Conservation (phyloP, 495 filamentous ascomycete species). For the Tuber microsphaerosporum region DNA sequence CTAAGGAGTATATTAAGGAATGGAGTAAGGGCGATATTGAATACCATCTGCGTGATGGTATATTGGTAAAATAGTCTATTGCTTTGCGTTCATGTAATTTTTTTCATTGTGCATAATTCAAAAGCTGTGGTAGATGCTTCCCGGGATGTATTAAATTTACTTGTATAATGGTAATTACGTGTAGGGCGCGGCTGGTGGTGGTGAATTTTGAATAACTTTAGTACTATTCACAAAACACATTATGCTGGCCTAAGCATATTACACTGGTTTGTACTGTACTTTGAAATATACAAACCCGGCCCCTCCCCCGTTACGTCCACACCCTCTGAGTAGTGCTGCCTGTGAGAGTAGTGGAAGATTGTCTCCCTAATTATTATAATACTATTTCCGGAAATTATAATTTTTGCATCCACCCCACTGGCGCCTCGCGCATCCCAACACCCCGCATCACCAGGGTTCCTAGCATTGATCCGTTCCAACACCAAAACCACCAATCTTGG, state of each 20-base stretch:
- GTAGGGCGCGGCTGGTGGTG: too few relatives aligned
- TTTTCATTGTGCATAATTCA: slow-evolving; percentile 7
- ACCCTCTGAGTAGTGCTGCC: too few relatives aligned
- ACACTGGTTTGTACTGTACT: too few relatives aligned
- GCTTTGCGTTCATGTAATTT: neutral
- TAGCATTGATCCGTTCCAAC: neutral
- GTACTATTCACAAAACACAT: too few relatives aligned
- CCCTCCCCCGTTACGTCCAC: too few relatives aligned
- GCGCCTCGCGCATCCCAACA: neutral
- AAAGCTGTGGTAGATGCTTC: neutral
- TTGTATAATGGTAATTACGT: too few relatives aligned
- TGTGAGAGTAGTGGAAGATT: neutral
- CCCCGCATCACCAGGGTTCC: neutral
- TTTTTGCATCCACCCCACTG: neutral
- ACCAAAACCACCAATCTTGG: neutral
- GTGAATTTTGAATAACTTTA: too few relatives aligned
- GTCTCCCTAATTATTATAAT: neutral
- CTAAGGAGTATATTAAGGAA: slow-evolving; percentile 34
- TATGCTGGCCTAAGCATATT: too few relatives aligned
- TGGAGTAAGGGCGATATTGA: slow-evolving; percentile 36
- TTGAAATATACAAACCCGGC: too few relatives aligned
- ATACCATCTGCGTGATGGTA: slow-evolving; percentile 17
- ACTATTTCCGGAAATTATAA: neutral
- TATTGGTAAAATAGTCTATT: slow-evolving; percentile 19
- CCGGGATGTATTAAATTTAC: too few relatives aligned